These are phyloP conservation scores for Clathrus columnatus DNA, from an alignment of 768 basidiomycete genomes.

Conservation along the genomic window DNA sequence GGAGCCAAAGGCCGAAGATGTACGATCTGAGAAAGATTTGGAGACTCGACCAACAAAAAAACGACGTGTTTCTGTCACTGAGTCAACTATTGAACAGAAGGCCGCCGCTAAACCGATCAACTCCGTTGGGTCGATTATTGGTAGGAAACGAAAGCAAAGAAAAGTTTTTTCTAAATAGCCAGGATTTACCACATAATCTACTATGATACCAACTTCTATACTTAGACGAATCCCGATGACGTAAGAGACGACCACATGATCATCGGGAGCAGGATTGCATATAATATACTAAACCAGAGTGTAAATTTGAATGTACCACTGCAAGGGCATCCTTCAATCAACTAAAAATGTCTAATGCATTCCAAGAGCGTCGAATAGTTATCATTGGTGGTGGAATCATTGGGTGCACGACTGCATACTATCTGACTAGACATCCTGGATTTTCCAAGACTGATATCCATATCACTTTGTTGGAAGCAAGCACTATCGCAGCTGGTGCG, in stretches of 20 bases:
- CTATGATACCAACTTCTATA: not conserved
- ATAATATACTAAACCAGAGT: too few species aligned
- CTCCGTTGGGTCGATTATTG: constrained; percentile 63
- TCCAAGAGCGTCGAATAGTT: constrained; percentile 34
- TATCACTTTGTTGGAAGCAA: constrained; percentile 67
- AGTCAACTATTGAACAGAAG: constrained; percentile 9
- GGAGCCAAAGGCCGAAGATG: constrained; percentile 16
- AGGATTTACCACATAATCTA: not conserved
- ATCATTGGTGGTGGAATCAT: constrained; percentile 85
- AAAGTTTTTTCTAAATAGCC: constrained; percentile 17
- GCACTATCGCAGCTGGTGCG: constrained; percentile 64
- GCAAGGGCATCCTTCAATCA: too few species aligned
- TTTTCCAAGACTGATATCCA: constrained; percentile 28
- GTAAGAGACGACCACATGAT: not conserved
- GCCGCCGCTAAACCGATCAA: constrained; percentile 35
- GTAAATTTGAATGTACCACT: too few species aligned
- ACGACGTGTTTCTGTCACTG: not conserved
- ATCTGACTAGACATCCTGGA: constrained; percentile 51
- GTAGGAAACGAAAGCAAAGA: constrained; percentile 68
- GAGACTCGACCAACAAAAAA: not conserved
- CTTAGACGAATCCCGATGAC: not conserved
- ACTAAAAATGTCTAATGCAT: not conserved
- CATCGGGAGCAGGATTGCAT: too few species aligned
- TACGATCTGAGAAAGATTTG: constrained; percentile 16
- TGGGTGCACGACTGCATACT: constrained; percentile 78